phyloP scores from a whole-genome alignment of 2,329 filamentous ascomycete species.

The Fusarium torulosum region DNA sequence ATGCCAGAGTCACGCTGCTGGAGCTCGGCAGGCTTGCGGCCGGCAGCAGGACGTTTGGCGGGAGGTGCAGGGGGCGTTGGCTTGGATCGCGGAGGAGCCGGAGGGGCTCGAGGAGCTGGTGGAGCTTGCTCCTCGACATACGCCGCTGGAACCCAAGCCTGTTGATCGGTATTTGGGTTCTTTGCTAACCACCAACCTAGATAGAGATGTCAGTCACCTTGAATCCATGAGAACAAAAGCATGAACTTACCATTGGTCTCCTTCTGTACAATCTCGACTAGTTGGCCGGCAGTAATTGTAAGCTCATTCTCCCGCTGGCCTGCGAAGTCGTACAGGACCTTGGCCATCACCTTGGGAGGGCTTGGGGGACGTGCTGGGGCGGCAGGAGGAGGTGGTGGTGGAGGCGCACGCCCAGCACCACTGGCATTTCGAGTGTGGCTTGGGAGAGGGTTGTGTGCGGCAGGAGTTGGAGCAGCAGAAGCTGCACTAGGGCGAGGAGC shows the following conservation, averaged over 20 bases:
- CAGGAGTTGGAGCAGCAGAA: slow-evolving; percentile 25
- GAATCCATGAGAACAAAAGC: neutral
- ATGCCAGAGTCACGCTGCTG: slow-evolving; percentile 79
- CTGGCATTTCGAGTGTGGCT: slow-evolving; percentile 66
- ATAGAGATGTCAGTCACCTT: slow-evolving; percentile 50
- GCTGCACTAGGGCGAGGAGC: slow-evolving; percentile 19
- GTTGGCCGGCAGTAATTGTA: slow-evolving; percentile 80
- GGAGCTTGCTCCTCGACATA: slow-evolving; percentile 89
- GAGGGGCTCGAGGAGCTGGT: slow-evolving; percentile 72
- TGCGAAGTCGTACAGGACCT: slow-evolving; percentile 91
- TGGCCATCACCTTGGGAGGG: slow-evolving; percentile 80
- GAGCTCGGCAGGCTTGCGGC: slow-evolving; percentile 77
- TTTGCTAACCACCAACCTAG: slow-evolving; percentile 97
- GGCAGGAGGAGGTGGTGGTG: slow-evolving; percentile 73
- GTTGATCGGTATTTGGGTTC: slow-evolving; percentile 66
- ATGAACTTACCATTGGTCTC: slow-evolving; percentile 85
- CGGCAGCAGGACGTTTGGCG: slow-evolving; percentile 79
- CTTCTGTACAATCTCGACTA: slow-evolving; percentile 92
- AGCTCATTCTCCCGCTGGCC: slow-evolving; percentile 89
- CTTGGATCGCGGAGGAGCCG: slow-evolving; percentile 74
- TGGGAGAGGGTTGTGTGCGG: slow-evolving; percentile 53
- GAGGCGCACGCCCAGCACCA: slow-evolving; percentile 69
- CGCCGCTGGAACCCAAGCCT: slow-evolving; percentile 93
- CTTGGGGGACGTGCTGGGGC: slow-evolving; percentile 63
- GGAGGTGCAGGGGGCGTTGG: slow-evolving; percentile 82